phyloP scores from a whole-genome alignment of 208 protist species.

The Crithidia bombi region DNA sequence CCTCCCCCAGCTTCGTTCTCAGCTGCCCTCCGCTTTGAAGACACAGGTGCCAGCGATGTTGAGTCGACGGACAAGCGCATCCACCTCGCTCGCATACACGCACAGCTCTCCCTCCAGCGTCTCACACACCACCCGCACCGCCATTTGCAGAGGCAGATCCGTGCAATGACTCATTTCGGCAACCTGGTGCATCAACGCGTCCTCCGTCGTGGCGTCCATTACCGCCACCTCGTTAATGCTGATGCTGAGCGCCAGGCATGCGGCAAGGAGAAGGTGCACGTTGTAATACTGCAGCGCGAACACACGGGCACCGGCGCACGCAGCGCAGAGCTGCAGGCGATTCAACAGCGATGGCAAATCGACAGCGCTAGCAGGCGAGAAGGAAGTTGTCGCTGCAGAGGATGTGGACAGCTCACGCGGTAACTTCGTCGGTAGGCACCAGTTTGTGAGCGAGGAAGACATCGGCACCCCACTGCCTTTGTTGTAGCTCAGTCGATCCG shows the following conservation, averaged over 20 bases:
- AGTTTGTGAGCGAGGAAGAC: constrained; percentile 17
- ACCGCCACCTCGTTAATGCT: constrained; percentile 38
- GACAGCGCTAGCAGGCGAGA: not conserved
- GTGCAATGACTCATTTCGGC: constrained; percentile 31
- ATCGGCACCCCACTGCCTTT: not conserved
- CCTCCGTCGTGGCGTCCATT: constrained; percentile 28
- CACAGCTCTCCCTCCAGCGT: constrained; percentile 37
- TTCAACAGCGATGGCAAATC: constrained; percentile 7
- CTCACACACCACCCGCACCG: constrained; percentile 48
- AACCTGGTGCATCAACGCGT: constrained; percentile 24
- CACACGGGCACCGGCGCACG: constrained; percentile 25
- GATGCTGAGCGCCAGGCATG: constrained; percentile 46
- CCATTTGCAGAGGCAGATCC: constrained; percentile 21
- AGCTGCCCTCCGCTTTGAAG: constrained; percentile 2
- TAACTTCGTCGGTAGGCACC: constrained; percentile 17
- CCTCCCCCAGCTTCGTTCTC: not conserved
- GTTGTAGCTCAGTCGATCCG: constrained; percentile 13
- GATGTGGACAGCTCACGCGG: constrained; percentile 1
- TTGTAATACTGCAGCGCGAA: constrained; percentile 54
- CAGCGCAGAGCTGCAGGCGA: constrained; percentile 23
- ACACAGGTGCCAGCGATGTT: constrained; percentile 26
- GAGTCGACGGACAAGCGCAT: constrained; percentile 38
- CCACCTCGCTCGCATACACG: constrained; percentile 31
- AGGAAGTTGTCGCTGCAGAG: not conserved
- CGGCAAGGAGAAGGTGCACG: constrained; percentile 42